Conservation (phyloP, 2,329 filamentous ascomycete species). For the Claviceps sp. region DNA sequence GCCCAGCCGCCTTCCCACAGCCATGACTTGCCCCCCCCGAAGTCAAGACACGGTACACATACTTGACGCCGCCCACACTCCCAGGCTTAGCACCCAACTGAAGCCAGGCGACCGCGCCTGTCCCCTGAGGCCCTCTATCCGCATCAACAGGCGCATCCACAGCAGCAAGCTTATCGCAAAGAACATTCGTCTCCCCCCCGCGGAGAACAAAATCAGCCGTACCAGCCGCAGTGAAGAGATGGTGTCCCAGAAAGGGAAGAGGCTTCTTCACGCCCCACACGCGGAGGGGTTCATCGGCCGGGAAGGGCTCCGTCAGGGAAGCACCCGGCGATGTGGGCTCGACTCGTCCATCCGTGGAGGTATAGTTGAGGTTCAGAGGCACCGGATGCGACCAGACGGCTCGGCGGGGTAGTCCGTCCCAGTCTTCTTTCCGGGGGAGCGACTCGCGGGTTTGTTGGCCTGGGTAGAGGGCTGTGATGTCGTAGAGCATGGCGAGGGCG, state of each 20-base stretch:
- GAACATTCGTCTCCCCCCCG: conserved; percentile 22
- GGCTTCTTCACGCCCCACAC: conserved; percentile 21
- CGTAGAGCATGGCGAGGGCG: conserved; percentile 48
- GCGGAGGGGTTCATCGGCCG: conserved; percentile 22
- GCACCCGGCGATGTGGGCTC: conserved; percentile 25
- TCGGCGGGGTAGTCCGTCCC: conserved; percentile 24
- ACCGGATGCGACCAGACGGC: conserved; percentile 28
- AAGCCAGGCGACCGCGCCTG: conserved; percentile 44
- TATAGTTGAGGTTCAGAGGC: conserved; percentile 33
- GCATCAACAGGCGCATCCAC: conserved; percentile 38
- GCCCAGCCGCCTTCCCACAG: conserved; percentile 26
- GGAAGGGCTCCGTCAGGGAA: conserved; percentile 32
- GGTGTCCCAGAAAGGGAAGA: conserved; percentile 42
- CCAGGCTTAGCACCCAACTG: conserved; percentile 28
- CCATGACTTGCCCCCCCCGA: conserved; percentile 33
- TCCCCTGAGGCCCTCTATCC: conserved; percentile 30
- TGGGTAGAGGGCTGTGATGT: conserved; percentile 39
- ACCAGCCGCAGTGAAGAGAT: conserved; percentile 47
- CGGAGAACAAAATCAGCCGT: conserved; percentile 48
- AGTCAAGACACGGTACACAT: conserved; percentile 42
- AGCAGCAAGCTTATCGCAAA: conserved; percentile 33
- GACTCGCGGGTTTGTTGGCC: conserved; percentile 21
- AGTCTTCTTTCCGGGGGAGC: conserved; percentile 23
- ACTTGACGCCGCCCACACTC: conserved; percentile 20
- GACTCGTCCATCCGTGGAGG: conserved; percentile 12